phyloP scores from a whole-genome alignment of 2,329 filamentous ascomycete species.

The Colletotrichum sublineola region DNA sequence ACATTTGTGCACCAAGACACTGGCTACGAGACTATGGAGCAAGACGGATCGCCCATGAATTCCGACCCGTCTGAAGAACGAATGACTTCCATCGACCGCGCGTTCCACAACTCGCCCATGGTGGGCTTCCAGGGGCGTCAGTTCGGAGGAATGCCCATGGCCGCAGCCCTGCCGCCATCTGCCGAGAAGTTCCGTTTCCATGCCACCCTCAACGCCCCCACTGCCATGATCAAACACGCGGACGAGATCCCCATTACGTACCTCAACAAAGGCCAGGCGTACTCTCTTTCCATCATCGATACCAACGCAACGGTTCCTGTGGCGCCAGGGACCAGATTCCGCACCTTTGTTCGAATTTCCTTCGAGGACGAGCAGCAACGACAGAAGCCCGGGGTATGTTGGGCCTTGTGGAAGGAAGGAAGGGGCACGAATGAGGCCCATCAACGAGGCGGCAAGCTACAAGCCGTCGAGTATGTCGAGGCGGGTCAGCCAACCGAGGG shows the following conservation, averaged over 20 bases:
- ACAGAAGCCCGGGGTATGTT: conserved; percentile 83
- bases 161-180: conserved; percentile 63
- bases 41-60: conserved; percentile 78
- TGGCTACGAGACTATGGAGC: conserved; percentile 83
- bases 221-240: conserved; percentile 91
- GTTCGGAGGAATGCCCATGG: conserved; percentile 60
- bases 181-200: conserved; percentile 89
- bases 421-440: conserved; percentile 96
- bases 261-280: conserved; percentile 96
- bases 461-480: conserved; percentile 95
- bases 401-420: conserved; percentile 95
- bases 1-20: conserved; percentile 85
- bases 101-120: conserved; percentile 73
- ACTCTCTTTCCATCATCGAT: conserved; percentile 87
- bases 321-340: conserved; percentile 76
- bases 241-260: conserved; percentile 98
- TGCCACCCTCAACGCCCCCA: conserved; percentile 90
- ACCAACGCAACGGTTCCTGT: conserved; percentile 73
- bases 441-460: conserved; percentile 89
- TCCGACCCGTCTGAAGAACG: conserved; percentile 64
- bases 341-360: conserved; percentile 93
- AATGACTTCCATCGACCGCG: conserved; percentile 69
- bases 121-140: conserved; percentile 68
- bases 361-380: conserved; percentile 97
- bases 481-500: conserved; percentile 69